A percentile compares a stretch with the other conserved stretches of the same genome.
Evolutionary conservation across 1,284 basidiomycete genomes (phyloP).

Genomic region (Cryptococcus neoformans): DNA sequence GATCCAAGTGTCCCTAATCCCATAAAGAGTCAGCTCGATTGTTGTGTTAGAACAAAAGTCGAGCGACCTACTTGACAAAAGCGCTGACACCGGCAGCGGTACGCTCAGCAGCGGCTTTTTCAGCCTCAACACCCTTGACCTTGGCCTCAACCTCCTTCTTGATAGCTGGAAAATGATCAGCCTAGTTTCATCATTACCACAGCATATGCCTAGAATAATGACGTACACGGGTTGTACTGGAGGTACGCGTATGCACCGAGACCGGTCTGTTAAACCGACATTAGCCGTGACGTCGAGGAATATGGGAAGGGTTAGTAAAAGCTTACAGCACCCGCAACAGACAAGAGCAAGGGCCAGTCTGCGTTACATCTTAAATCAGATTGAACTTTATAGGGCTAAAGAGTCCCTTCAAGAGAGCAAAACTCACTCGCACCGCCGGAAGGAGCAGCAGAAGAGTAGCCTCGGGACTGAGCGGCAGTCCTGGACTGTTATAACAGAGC

Average conservation of each 20-base stretch:
- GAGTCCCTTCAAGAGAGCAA: background rate
- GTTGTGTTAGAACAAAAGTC: background rate
- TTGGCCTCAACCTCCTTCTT: conserved; percentile 21
- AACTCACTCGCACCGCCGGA: conserved; percentile 25
- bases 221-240: conserved; percentile 21
- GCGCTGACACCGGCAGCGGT: conserved; percentile 19
- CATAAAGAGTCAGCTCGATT: background rate
- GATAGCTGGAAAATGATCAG: conserved; percentile 10
- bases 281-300: background rate
- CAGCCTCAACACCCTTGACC: conserved; percentile 20
- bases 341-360: conserved; percentile 37
- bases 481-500: background rate
- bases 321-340: conserved; percentile 35
- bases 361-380: background rate
- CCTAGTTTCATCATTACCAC: too few species aligned
- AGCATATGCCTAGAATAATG: background rate
- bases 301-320: background rate
- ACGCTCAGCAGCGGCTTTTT: conserved; percentile 25
- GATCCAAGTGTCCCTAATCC: conserved; percentile 40
- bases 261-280: conserved; percentile 21
- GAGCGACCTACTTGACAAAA: conserved; percentile 32
- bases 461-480: conserved; percentile 3
- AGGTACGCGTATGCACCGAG: conserved; percentile 43
- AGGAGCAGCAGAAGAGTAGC: conserved; percentile 26
- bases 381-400: background rate